Base-by-base conservation (phyloP, 129 eudicot genomes). In the Centella asiatica region DNA sequence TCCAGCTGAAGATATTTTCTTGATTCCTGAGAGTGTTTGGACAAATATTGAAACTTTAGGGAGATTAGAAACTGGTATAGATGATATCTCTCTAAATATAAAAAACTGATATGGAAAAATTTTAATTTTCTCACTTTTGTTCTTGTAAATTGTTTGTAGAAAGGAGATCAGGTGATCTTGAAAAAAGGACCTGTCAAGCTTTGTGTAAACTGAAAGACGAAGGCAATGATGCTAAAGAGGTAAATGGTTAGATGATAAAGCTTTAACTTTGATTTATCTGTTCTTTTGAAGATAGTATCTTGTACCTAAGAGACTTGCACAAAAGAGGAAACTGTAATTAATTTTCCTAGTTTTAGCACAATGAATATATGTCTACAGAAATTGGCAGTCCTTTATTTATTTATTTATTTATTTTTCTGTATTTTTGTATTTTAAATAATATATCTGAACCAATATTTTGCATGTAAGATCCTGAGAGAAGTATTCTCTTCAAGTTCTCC, bases 211-310 rank as follows among this genome's bases (percentile, higher is more conserved):
- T 90, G 66, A 81, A 75, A 77, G 46, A 54, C 40, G 81, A 84
- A 69, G 95, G 84, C 25, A 82, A 83, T 70, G 86, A 73, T 67
- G 94, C 95, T 46, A 90, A 90, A 87, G 82, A 72, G 87, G 95
- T 84, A 68, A 22, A 66, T 67, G n/a, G 62, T 24, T 26, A n/a
- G n/a, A n/a, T 3, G 48, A 14, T 1, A 2, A 20, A 22, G 33
- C 46, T 54, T 24, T 20, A 24, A 29, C 32, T 25, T 55, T 56
- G 42, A n/a, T 56, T 17, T 4, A 56, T 34, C 22, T 29, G 18
- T 56, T 11, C 27, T 9, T 6, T 42, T 10, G 40, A 31, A 56
- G 62, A 37, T 31, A 19, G 8, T 56, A 56, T 56, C 42, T 55
- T 28, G 6, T 40, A 31, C 61, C 18, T 56, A n/a, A 44, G 26